Base-by-base conservation (phyloP, 768 basidiomycete genomes). In the Auricularia cornea region DNA sequence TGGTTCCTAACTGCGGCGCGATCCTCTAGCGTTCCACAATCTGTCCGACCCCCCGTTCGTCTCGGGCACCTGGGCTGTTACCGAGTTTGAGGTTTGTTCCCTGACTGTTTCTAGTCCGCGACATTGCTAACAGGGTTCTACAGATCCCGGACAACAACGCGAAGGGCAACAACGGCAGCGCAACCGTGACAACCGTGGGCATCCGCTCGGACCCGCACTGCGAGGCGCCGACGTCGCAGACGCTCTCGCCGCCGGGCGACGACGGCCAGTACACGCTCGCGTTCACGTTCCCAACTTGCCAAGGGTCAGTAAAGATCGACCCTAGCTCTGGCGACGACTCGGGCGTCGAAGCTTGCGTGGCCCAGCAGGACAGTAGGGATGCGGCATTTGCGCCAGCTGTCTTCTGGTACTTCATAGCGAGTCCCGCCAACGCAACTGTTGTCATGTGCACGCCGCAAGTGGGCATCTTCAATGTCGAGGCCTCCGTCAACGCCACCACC, bases 41-140 rank as follows among this genome's bases (percentile, higher is more conserved):
- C 70, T 88, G 5, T 68, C 74, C 4, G 84, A 86, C 63, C 88
- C 88, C 1, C 82, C 85, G 8, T 89, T 87, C 67, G 74, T 88
- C 26, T 59, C 67, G 6, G 70, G 69, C 0, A 74, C 70, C 1
- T 89, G 86, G 86, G 77, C 86, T 6, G 79, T 79, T 28, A 80
- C 81, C 1, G 71, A 80, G 65, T 87, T 87, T 64, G 64, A 71
- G 30, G 87, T 84, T 64, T 51, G 76, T 64, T 33, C 32, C 41
- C 35, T 33, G 30, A 44, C 52, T 35, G 31, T 26, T 40, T 20
- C 28, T 54, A 61, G 8, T 29, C 12, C 0, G 6, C 32, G 3
- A 41, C 61, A 33, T 59, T 3, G 40, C 12, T 33, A 26, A 4
- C 29, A 54, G 10, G 30, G 38, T 3, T 54, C 32, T 23, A 59